Base-by-base conservation (phyloP, 1,284 basidiomycete species). In the Pseudozyma sp. region DNA sequence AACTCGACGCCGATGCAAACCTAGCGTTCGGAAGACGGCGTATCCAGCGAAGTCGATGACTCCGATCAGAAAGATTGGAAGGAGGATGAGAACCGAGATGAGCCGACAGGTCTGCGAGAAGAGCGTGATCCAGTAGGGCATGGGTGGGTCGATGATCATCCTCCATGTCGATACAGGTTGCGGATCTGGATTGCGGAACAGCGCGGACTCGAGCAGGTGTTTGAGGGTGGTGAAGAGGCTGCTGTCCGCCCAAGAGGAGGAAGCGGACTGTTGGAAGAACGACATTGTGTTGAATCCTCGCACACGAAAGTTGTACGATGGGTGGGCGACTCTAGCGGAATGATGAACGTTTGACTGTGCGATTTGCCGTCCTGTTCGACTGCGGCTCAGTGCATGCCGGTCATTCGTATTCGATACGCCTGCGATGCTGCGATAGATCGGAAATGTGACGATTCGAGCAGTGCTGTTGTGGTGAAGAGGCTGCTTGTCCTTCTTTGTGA, bases 11-110 rank as follows among this genome's bases (percentile, higher is more conserved):
- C 79, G 65, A 39, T 74, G 77, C 24, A 78, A 49, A 79, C 79
- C 79, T 13, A 81, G 69, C 30, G 78, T 80, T 35, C 79, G 63
- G 46, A 81, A 77, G 8, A 81, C 77, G 8, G 78, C 78, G 42
- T 81, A 81, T 5, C 78, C 78, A 37, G 79, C 79, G 62, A 81
- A 80, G 55, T 81, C 79, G 16, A 77, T 40, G 1, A 75, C 24
- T 11, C 59, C 65, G n/a, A 80, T 58, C 40, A 79, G 5, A 7
- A 79, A 47, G 61, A 80, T 68, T 11, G 78, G 78, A 1, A 77
- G 67, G 6, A 80, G 43, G 47, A 80, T 77, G 45, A 77, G 61
- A 13, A 77, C 35, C 37, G 77, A 68, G 37, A 76, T 64, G 50
- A 73, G 9, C 35, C 77, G 64, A 39, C 61, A 78, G 14, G 56